Base-by-base conservation (phyloP, 495 filamentous ascomycete species). In the Evernia prunastri region DNA sequence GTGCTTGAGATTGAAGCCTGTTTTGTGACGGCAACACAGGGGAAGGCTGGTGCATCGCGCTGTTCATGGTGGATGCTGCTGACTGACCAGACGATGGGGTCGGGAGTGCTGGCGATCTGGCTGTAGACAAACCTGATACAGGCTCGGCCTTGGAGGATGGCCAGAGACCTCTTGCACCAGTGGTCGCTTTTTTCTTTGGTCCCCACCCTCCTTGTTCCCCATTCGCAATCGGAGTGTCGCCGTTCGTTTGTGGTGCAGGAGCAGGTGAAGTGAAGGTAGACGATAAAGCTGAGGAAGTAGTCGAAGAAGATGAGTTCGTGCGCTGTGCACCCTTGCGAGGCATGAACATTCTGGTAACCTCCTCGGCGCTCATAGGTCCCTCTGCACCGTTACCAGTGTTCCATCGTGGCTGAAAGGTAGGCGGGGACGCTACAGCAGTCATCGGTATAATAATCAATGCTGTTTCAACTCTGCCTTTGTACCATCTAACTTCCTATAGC, bases 391-490 rank as follows among this genome's bases (percentile, higher is more conserved):
- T 84, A 87, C 82, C 77, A 82, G 74, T 72, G 68, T 80, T 79
- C 83, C 82, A 84, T 81, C 78, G 80, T 77, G 84, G 81, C 73
- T 92, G 86, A 75, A 97, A 92, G 77, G 87, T 92, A 76, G 90
- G 90, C 66, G 89, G 91, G 79, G 86, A 90, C 72, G 92, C 94
- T 77, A 98, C 93, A 76, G 94, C 94, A 84, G 94, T 98, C 94
- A 98, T 98, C 74, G 73, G 69, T 66, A 67, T 66, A 61, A 69
- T 69, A 60, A 56, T 57, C 58, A n/a, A 40, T 27, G 3, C 20
- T 23, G 13, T 20, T 12, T 40, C 35, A 23, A 33, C 1, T 25
- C 20, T 43, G 23, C 25, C 27, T 20, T 36, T 40, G 42, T 43
- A 56, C 23, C 27, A 39, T 42, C 35, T 27, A 8, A 7, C 6